These are phyloP conservation scores for Leccinum disarticulatum DNA, from an alignment of 768 basidiomycete species.

Conservation along the genomic window DNA sequence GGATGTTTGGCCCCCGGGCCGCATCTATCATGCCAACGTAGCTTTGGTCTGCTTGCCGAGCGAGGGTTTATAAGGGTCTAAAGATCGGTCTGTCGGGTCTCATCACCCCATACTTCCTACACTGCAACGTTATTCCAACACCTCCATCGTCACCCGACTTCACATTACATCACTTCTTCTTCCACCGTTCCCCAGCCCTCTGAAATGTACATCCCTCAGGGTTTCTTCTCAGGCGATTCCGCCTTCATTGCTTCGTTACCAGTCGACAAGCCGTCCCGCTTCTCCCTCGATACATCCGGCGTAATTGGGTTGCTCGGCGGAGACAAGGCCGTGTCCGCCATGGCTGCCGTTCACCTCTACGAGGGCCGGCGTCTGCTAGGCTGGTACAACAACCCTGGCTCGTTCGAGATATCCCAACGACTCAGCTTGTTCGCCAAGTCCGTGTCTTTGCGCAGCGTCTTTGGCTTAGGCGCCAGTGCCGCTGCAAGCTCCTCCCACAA, in stretches of 20 bases:
- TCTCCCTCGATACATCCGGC: constrained; percentile 27
- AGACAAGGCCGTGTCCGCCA: constrained; percentile 30
- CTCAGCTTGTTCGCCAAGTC: constrained; percentile 20
- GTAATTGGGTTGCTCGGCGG: constrained; percentile 32
- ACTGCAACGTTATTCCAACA: not conserved
- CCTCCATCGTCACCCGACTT: not conserved
- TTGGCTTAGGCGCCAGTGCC: not conserved
- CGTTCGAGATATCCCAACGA: constrained; percentile 28
- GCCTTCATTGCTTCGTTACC: not conserved
- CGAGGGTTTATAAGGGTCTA: not conserved
- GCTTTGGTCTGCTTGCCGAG: not conserved
- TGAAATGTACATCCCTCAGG: constrained; percentile 6
- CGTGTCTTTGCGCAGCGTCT: not conserved
- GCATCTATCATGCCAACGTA: no score
- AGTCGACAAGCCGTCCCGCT: not conserved
- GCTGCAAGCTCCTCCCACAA: constrained; percentile 9
- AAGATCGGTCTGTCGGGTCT: not conserved
- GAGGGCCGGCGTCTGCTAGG: constrained; percentile 30
- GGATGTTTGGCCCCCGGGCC: not conserved
- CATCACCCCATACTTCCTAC: not conserved
- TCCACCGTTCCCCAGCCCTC: not conserved
- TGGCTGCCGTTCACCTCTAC: constrained; percentile 31
- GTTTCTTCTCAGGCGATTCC: not conserved
- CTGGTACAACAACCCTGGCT: constrained; percentile 38
- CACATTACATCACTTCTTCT: not conserved